Evolutionary conservation across 2,329 filamentous ascomycete genomes (phyloP), one percentile per base, ranked within the genome.

Genomic region (Dactylellina drechsleri): DNA sequence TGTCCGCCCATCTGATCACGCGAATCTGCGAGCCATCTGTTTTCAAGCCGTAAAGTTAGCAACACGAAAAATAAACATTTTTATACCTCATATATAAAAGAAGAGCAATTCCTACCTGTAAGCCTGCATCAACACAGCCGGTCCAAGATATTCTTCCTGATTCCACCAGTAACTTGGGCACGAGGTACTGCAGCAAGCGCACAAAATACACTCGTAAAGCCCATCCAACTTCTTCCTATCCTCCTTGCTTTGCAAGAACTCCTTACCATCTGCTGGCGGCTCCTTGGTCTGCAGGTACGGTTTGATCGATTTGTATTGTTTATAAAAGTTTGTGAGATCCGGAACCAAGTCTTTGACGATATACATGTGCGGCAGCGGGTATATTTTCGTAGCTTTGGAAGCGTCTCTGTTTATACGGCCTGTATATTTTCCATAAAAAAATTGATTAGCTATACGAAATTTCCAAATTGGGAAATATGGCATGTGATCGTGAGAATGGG

Each of bases 141-240:
- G 95, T 77, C 95, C 95, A 59, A 99, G 92, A 86, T 99, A 99
- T 84, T 98, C 93, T 85, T 98, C 93, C 79, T 91, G 90, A 87
- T 99, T 99, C 95, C 95, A 99, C 95, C 95, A 99, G 87, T 99
- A 99, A 16, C 93, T 97, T n/a, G 95, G 95, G 87, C 95, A 99
- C 54, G 94, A 97, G 20, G 95, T 99, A 79, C 92, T 95, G 89
- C 95, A 99, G 90, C 95, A 99, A 80, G 94, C 94, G 87, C 95
- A 99, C 72, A 99, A 90, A 84, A 99, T 98, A 85, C 95, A 99
- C 85, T 99, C 95, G 86, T 99, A 98, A 31, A 98, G 89, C 78
- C 95, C 95, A 82, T 98, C 95, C 66, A 99, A 90, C 90, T 97
- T 99, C 85, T 89, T 92, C 82, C 95, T 93, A 79, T 99, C 94